phyloP scores from a whole-genome alignment of 495 filamentous ascomycete genomes.

The Aspergillus incahuasiensis region DNA sequence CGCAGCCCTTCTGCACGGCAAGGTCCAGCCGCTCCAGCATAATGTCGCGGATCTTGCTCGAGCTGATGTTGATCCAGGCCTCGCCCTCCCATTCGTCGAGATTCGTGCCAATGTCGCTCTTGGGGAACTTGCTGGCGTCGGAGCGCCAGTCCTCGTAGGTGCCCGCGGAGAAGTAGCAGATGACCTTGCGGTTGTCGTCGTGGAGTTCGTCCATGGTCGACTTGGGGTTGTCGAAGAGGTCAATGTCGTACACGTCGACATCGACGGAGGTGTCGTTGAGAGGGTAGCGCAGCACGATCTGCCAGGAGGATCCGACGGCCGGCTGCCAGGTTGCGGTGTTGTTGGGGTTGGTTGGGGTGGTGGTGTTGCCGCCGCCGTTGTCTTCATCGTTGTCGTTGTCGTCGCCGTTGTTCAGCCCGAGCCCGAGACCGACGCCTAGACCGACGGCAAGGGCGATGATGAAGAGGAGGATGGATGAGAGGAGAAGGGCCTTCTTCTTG shows the following conservation, averaged over 20 bases:
- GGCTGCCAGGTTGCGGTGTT: constrained; percentile 45
- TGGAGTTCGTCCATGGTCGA: constrained; percentile 47
- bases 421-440: constrained; percentile 48
- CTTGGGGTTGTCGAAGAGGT: constrained; percentile 51
- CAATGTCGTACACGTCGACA: constrained; percentile 56
- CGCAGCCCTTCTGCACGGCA: constrained; percentile 58
- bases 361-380: constrained; percentile 11
- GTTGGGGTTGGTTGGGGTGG: background rate
- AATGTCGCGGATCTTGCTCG: constrained; percentile 53
- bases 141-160: constrained; percentile 56
- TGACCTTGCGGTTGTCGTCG: constrained; percentile 47
- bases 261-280: constrained; percentile 43
- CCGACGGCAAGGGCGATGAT: constrained; percentile 41
- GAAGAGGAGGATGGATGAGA: constrained; percentile 24
- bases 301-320: constrained; percentile 47
- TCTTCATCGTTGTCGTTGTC: constrained; percentile 7
- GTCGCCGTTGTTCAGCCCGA: constrained; percentile 40
- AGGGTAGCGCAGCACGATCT: constrained; percentile 46
- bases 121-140: constrained; percentile 50
- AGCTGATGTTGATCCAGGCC: constrained; percentile 59
- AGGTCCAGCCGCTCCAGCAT: constrained; percentile 55
- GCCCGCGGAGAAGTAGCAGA: constrained; percentile 73
- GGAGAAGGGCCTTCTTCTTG: constrained; percentile 36
- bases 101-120: constrained; percentile 45
- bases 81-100: constrained; percentile 63